Percentiles rank a stretch among this genome's conserved stretches.
phyloP scores from a whole-genome alignment of 331 rosid species.

The Malus hybrid region DNA sequence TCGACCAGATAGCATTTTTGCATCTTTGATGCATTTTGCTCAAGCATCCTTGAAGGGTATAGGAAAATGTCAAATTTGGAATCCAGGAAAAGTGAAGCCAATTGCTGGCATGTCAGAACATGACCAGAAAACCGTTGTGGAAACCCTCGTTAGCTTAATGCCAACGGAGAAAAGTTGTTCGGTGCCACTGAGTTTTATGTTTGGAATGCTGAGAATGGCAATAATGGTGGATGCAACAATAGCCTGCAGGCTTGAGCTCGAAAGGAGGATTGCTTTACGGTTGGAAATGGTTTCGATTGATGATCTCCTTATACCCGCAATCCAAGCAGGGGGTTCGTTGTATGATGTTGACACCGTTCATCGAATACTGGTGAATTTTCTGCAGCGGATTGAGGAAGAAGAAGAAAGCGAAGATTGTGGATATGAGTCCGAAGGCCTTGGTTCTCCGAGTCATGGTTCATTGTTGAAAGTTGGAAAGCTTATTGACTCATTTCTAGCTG shows the following conservation, averaged over 20 bases:
- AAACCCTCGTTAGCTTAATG: constrained; percentile 57
- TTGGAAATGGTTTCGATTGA: constrained; percentile 64
- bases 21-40: constrained; percentile 82
- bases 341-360: constrained; percentile 83
- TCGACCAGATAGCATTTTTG: constrained; percentile 47
- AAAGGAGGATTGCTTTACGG: constrained; percentile 64
- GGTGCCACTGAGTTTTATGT: constrained; percentile 59
- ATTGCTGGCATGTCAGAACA: constrained; percentile 35
- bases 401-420: constrained; percentile 70
- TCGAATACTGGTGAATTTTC: constrained; percentile 57
- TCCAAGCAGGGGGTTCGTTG: constrained; percentile 52
- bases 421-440: constrained; percentile 66
- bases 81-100: constrained; percentile 35
- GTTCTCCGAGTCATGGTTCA: constrained; percentile 56
- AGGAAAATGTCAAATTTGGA: constrained; percentile 59
- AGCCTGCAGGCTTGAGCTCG: constrained; percentile 74
- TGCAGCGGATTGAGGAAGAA: constrained; percentile 70
- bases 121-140: constrained; percentile 52
- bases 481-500: constrained; percentile 79
- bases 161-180: constrained; percentile 55
- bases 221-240: constrained; percentile 56
- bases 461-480: constrained; percentile 77
- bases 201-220: constrained; percentile 77
- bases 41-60: constrained; percentile 64
- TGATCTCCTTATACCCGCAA: constrained; percentile 74